These are phyloP conservation scores for Pseudogymnoascus sp. DNA, from an alignment of 2,329 filamentous ascomycete species.

Conservation along the genomic window DNA sequence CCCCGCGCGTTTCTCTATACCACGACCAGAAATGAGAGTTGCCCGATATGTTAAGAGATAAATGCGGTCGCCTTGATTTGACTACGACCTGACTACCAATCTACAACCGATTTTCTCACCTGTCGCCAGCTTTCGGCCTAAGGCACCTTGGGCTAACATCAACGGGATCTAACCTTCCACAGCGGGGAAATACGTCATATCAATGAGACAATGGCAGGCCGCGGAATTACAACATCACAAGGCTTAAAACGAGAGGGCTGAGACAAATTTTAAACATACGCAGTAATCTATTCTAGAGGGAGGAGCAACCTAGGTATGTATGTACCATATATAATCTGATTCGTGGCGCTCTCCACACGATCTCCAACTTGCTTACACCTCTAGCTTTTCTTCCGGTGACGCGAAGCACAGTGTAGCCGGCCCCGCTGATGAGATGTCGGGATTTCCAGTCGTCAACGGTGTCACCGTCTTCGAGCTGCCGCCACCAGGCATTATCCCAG, in stretches of 20 bases:
- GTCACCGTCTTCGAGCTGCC: constrained; percentile 10
- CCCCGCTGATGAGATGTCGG: not conserved
- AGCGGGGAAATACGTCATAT: not conserved
- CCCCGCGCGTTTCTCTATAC: not conserved
- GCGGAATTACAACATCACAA: not conserved
- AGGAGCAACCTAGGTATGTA: not conserved
- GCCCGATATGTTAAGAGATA: too few species aligned
- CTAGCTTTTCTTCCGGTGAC: not conserved
- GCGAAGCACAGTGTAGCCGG: not conserved
- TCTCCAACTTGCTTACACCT: not conserved
- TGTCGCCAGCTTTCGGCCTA: too few species aligned
- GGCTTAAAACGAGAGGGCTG: not conserved
- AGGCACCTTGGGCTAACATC: too few species aligned
- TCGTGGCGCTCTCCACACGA: not conserved
- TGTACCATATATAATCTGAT: not conserved
- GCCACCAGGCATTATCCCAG: constrained; percentile 13
- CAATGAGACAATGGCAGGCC: not conserved
- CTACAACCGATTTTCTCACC: too few species aligned
- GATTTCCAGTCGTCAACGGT: constrained; percentile 11
- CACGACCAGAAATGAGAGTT: too few species aligned
- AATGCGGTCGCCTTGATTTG: too few species aligned
- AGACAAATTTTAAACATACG: not conserved
- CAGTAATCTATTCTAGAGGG: not conserved
- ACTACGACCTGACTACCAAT: too few species aligned
- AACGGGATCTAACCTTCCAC: not conserved